A percentile compares a stretch with the other conserved stretches of the same genome.
Conservation (phyloP, 2,329 filamentous ascomycete species). For the Nothomitra cinnamomea region DNA sequence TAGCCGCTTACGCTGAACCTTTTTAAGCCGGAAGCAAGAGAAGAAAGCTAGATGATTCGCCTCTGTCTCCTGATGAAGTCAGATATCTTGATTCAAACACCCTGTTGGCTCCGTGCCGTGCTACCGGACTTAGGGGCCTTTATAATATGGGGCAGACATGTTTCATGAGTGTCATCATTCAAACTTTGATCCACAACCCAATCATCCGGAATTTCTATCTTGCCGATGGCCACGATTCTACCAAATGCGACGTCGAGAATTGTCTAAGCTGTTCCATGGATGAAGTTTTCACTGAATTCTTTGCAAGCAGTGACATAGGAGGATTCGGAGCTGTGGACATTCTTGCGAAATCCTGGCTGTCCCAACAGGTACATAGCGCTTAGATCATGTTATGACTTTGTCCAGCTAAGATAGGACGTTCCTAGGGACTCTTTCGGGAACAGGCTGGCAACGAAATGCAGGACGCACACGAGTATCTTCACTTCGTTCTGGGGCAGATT, state of each 20-base stretch:
- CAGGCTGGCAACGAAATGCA: slow-evolving; percentile 79
- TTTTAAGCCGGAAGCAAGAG: slow-evolving; percentile 38
- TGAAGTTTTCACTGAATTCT: slow-evolving; percentile 58
- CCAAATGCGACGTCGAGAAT: slow-evolving; percentile 43
- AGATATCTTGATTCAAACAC: slow-evolving; percentile 66
- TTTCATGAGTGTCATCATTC: slow-evolving; percentile 92
- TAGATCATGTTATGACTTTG: neutral
- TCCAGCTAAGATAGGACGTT: slow-evolving; percentile 15
- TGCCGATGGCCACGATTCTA: slow-evolving; percentile 68
- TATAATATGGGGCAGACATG: slow-evolving; percentile 98
- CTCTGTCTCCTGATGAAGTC: slow-evolving; percentile 45
- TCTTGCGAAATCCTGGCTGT: slow-evolving; percentile 78
- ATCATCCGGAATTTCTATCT: slow-evolving; percentile 85
- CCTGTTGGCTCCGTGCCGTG: slow-evolving; percentile 62
- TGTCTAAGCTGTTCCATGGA: slow-evolving; percentile 57
- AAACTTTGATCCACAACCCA: slow-evolving; percentile 86
- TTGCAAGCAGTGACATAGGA: slow-evolving; percentile 59
- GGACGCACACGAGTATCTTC: slow-evolving; percentile 93
- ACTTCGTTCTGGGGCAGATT: slow-evolving; percentile 82
- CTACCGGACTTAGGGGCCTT: slow-evolving; percentile 75
- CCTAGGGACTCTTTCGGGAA: neutral
- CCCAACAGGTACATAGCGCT: slow-evolving; percentile 46
- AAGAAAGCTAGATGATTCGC: slow-evolving; percentile 57
- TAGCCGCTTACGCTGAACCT: neutral
- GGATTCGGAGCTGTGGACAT: slow-evolving; percentile 84